Evolutionary conservation across 352 stramenopile species (phyloP).

Genomic region (Globisporangium abappressorium): DNA sequence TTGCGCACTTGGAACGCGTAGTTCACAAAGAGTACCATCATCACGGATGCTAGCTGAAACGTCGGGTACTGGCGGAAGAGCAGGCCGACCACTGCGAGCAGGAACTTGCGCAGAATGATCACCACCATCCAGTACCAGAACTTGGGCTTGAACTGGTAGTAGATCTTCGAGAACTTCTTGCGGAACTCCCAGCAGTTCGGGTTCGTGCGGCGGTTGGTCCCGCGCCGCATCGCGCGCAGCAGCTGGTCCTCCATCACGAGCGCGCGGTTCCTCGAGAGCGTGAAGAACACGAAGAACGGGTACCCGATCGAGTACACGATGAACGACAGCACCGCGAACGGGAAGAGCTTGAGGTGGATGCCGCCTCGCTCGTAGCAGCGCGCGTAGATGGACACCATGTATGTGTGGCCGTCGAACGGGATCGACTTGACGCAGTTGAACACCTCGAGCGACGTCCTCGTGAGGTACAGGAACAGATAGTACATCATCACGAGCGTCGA

Average conservation of each 20-base stretch:
- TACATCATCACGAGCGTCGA: constrained; percentile 83
- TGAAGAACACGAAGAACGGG: constrained; percentile 64
- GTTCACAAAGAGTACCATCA: constrained; percentile 75
- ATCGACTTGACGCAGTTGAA: constrained; percentile 77
- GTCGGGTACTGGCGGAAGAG: constrained; percentile 72
- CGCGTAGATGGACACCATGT: constrained; percentile 72
- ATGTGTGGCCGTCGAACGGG: constrained; percentile 57
- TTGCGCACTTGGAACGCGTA: constrained; percentile 72
- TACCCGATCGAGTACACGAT: constrained; percentile 73
- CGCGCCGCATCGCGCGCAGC: constrained; percentile 49
- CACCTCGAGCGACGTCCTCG: constrained; percentile 63
- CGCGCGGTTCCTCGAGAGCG: constrained; percentile 46
- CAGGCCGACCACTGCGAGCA: constrained; percentile 60
- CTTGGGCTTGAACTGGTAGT: constrained; percentile 86
- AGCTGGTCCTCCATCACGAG: constrained; percentile 74
- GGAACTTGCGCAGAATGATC: constrained; percentile 76
- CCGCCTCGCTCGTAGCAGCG: constrained; percentile 54
- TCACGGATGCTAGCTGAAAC: constrained; percentile 72
- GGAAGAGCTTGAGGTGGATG: constrained; percentile 66
- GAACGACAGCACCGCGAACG: constrained; percentile 57
- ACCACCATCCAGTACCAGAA: constrained; percentile 82
- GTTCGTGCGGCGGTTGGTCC: constrained; percentile 56
- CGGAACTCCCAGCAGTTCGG: constrained; percentile 71
- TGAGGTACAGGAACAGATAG: constrained; percentile 79
- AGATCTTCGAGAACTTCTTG: constrained; percentile 78